Base-by-base conservation (phyloP, 495 filamentous ascomycete species). In the Jackrogersella minutella region DNA sequence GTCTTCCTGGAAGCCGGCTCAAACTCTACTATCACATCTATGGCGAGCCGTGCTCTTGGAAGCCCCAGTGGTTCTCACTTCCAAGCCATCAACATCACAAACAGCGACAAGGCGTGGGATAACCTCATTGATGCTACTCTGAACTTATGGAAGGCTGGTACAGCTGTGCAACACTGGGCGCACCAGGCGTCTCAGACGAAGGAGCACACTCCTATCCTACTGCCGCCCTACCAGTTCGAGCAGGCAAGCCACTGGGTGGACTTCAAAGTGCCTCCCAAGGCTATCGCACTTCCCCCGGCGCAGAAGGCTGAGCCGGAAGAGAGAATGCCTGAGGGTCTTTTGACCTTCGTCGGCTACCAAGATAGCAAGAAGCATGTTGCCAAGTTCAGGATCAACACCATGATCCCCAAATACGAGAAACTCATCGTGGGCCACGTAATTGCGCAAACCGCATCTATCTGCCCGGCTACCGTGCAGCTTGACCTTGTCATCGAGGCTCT, bases 1-100 rank as follows among this genome's bases (percentile, higher is more conserved):
- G 71, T 82, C 14, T 86, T 79, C 75, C 69, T 86, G 0, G 85
- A 87, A 59, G 82, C 81, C 24, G 84, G 84, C 0, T 83, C 83
- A 2, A 77, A 74, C 33, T 82, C 83, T 1, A 77, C 80, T 3
- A 76, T 86, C 17, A 83, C 78, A 0, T 54, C 61, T 3, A 83
- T 86, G 78, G 76, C 75, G 4, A 66, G 74, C 34, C 73, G 79
- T 11, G 78, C 78, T 9, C 49, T 84, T 0, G 67, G 56, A 0
- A 36, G 49, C 9, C 43, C 60, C 5, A 34, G 37, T 11, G 24
- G 30, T 7, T 49, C 30, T n/a, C 62, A 68, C 17, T 86, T 85
- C 65, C 79, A 83, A 51, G 47, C 78, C 0, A 44, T 84, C 8
- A 79, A 82, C 19, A 73, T 87, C n/a, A 81, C 75, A 0, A 66